Conservation (phyloP, 2,329 filamentous ascomycete species). For the Cercospora berteroae region DNA sequence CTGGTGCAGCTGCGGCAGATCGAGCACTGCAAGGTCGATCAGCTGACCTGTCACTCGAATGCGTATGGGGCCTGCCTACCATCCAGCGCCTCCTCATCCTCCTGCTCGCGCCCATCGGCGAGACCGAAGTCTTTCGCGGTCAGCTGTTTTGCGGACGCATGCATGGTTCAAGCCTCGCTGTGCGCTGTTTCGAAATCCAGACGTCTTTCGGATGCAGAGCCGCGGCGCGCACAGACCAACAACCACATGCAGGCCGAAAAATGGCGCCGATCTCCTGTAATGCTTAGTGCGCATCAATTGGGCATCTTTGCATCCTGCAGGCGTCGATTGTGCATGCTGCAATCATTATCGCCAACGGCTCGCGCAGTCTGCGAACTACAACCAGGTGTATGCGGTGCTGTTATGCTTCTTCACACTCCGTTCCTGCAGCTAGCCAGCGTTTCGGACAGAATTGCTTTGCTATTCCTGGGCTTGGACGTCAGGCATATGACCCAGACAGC, state of each 20-base stretch:
- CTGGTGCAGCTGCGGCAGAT: conserved; percentile 80
- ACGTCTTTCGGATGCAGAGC: conserved; percentile 9
- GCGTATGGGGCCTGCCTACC: conserved; percentile 26
- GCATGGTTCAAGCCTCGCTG: conserved; percentile 2
- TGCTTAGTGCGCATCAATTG: conserved; percentile 7
- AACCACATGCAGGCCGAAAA: background rate
- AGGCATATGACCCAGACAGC: background rate
- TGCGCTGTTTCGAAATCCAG: conserved; percentile 2
- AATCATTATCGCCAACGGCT: background rate
- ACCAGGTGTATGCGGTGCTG: conserved; percentile 8
- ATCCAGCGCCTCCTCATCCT: conserved; percentile 35
- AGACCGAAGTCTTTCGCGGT: conserved; percentile 18
- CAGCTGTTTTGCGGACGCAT: conserved; percentile 5
- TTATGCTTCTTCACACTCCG: background rate
- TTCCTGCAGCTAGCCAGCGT: conserved; percentile 7
- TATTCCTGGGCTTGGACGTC: conserved; percentile 1
- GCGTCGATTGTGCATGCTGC: conserved; percentile 6
- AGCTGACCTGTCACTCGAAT: conserved; percentile 2
- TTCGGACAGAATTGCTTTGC: conserved; percentile 6
- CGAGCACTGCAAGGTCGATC: conserved; percentile 52
- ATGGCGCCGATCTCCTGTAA: conserved; percentile 3
- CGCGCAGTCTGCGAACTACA: conserved; percentile 11
- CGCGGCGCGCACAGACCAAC: conserved; percentile 4
- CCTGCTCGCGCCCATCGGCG: conserved; percentile 1
- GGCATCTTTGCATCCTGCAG: conserved; percentile 9